A percentile compares a stretch with the other conserved stretches of the same genome.
These are phyloP conservation scores for Paecilomyces fulvus DNA, from an alignment of 2,329 filamentous ascomycete species.

Conservation along the genomic window DNA sequence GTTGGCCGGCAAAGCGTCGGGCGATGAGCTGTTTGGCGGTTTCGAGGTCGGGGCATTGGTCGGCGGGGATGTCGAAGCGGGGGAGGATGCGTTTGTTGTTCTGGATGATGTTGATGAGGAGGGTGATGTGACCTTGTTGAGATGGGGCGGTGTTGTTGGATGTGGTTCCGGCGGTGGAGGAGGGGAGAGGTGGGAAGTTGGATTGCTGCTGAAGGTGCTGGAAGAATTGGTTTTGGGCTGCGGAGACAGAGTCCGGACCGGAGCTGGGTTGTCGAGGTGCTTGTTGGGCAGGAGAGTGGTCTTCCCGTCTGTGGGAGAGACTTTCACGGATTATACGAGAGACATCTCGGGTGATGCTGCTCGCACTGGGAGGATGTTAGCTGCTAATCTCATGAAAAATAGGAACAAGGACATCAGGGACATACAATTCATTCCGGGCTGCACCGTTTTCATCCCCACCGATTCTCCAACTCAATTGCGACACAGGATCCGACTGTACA, in stretches of 20 bases:
- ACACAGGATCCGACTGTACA: conserved; percentile 22
- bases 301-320: conserved; percentile 17
- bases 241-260: background rate
- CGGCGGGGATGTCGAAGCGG: conserved; percentile 26
- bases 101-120: conserved; percentile 31
- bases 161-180: conserved; percentile 1
- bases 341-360: conserved; percentile 33
- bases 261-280: background rate
- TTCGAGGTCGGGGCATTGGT: conserved; percentile 26
- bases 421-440: conserved; percentile 36
- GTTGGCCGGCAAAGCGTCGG: conserved; percentile 22
- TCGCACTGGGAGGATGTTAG: conserved; percentile 28
- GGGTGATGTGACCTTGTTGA: conserved; percentile 14
- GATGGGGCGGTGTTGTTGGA: conserved; percentile 5
- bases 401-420: conserved; percentile 4
- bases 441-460: conserved; percentile 20
- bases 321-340: conserved; percentile 34
- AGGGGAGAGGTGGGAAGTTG: background rate
- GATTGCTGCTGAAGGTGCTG: conserved; percentile 7
- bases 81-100: conserved; percentile 33
- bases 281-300: conserved; percentile 1
- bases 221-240: conserved; percentile 11
- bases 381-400: background rate
- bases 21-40: conserved; percentile 22
- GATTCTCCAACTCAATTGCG: conserved; percentile 28